Conservation (phyloP, 805 yeast genomes). For the Saccharomycopsis fermentans region DNA sequence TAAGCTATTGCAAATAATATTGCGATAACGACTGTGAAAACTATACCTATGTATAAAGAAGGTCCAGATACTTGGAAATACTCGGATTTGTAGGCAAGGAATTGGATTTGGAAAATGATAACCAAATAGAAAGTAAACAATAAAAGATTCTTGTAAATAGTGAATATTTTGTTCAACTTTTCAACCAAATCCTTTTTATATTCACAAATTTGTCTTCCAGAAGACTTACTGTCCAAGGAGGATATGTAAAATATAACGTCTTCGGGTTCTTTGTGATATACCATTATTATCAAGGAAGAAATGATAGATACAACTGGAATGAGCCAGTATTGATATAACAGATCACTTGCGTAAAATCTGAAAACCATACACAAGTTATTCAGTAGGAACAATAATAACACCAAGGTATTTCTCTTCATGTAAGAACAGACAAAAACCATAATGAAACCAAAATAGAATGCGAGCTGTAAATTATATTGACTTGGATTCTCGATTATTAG, state of each 20-base stretch:
- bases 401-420: not conserved
- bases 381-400: not conserved
- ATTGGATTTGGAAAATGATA: conserved; percentile 7
- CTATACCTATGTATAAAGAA: not conserved
- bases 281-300: not conserved
- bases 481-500: not conserved
- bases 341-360: conserved; percentile 1
- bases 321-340: conserved; percentile 4
- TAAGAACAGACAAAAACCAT: conserved; percentile 9
- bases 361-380: conserved; percentile 4
- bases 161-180: not conserved
- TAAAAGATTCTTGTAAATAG: not conserved
- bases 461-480: not conserved
- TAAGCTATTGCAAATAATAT: not conserved
- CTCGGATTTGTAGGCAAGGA: not conserved
- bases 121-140: conserved; percentile 1
- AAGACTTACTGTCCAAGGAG: not conserved
- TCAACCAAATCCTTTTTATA: not conserved
- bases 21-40: not conserved
- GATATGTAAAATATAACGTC: not conserved
- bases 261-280: not conserved
- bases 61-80: not conserved
- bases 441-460: conserved; percentile 5
- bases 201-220: not conserved
- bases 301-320: conserved; percentile 9